A percentile compares a stretch with the other conserved stretches of the same genome.
Conservation (phyloP, 345 rosid species). For the Schrenkiella parvula region DNA sequence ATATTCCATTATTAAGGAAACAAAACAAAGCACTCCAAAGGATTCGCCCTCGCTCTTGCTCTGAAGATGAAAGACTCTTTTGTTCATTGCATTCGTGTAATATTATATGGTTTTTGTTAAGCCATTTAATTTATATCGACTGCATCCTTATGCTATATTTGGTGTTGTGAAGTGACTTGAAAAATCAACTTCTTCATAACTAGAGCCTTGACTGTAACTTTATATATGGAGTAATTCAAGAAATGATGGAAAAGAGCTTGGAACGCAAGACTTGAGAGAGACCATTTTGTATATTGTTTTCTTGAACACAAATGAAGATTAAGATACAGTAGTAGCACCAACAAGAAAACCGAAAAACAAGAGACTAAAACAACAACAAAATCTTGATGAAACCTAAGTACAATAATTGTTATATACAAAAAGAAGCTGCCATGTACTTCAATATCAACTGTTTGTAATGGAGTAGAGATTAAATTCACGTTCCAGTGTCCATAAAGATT, state of each 20-base stretch:
- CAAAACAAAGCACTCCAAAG: too few species aligned
- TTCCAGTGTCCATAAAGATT: constrained; percentile 65
- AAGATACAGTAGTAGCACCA: background rate
- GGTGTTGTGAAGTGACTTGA: background rate
- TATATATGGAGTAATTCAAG: background rate
- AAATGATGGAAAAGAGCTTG: background rate
- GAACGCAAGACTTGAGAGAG: background rate
- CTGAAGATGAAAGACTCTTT: background rate
- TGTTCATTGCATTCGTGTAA: background rate
- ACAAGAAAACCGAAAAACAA: background rate
- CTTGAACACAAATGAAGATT: background rate
- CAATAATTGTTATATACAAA: constrained; percentile 18
- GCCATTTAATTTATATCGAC: too few species aligned
- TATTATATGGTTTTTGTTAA: too few species aligned
- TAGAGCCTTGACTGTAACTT: background rate
- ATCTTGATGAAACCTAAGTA: background rate
- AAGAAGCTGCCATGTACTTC: background rate
- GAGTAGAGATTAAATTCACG: constrained; percentile 53
- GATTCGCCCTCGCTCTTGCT: too few species aligned
- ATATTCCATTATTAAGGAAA: too few species aligned
- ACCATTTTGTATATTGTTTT: background rate
- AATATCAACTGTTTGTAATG: constrained; percentile 3
- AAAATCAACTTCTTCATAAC: background rate
- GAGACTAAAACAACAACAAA: background rate
- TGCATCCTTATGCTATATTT: background rate